Conservation (phyloP, 768 basidiomycete genomes). For the Grammothele lineata region DNA sequence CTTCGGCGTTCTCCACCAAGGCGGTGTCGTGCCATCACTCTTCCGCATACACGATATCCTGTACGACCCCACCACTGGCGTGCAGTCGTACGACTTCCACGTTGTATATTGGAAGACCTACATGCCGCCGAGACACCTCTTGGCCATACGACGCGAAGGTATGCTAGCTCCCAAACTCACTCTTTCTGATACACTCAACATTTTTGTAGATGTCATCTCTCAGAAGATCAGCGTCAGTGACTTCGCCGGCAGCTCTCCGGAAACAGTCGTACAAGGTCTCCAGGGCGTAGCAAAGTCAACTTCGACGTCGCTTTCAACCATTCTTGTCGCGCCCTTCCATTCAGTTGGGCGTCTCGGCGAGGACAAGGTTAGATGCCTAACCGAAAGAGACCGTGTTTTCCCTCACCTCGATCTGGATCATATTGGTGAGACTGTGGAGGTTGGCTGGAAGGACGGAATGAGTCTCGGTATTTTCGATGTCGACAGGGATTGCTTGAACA, state of each 20-base stretch:
- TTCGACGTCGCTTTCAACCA: slow-evolving; percentile 11
- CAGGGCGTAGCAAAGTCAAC: slow-evolving; percentile 1
- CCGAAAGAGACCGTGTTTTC: slow-evolving; percentile 23
- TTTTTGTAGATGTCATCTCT: slow-evolving; percentile 20
- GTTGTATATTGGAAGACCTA: slow-evolving; percentile 38
- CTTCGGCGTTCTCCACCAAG: slow-evolving; percentile 37
- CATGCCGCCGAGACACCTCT: slow-evolving; percentile 35
- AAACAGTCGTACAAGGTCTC: slow-evolving; percentile 18
- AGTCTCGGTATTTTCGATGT: slow-evolving; percentile 31
- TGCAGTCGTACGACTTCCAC: not conserved
- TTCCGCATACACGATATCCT: slow-evolving; percentile 29
- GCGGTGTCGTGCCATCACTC: slow-evolving; percentile 37
- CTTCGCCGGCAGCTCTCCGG: slow-evolving; percentile 25
- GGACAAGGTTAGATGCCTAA: slow-evolving; percentile 21
- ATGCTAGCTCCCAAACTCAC: not conserved
- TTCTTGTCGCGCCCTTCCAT: slow-evolving; percentile 30
- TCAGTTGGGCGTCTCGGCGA: slow-evolving; percentile 21
- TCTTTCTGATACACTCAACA: not conserved
- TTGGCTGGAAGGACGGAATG: slow-evolving; percentile 28
- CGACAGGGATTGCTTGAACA: slow-evolving; percentile 9
- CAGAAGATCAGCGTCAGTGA: slow-evolving; percentile 25
- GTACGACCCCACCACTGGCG: not conserved
- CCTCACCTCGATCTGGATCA: slow-evolving; percentile 38
- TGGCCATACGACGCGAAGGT: slow-evolving; percentile 27
- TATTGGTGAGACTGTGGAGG: slow-evolving; percentile 26